Percentiles rank a stretch among this genome's conserved stretches.
Evolutionary conservation across 148 eudicot species (phyloP).

Genomic region (Chenopodium album): DNA sequence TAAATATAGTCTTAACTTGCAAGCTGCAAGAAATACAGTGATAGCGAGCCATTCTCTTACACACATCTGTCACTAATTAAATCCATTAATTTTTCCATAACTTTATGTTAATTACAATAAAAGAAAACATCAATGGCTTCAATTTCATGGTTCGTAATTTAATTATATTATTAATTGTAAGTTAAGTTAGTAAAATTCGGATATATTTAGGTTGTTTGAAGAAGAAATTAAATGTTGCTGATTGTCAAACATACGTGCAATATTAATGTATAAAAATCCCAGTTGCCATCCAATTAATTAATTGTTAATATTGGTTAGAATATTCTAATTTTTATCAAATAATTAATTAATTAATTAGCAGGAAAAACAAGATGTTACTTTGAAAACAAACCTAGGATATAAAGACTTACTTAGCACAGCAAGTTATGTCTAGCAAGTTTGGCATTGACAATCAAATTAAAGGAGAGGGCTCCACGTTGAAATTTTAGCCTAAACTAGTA

Average conservation of each 20-base stretch:
- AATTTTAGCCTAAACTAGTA: not conserved
- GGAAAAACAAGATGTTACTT: not conserved
- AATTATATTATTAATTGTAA: not conserved
- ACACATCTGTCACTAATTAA: not conserved
- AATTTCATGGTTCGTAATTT: not conserved
- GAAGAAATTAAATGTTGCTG: not conserved
- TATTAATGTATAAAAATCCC: not conserved
- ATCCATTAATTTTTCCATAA: not conserved
- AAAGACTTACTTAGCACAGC: not conserved
- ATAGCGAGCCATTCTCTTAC: not conserved
- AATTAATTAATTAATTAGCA: not conserved
- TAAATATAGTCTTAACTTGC: not conserved
- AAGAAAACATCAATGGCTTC: not conserved
- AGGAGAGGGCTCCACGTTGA: slow-evolving; percentile 14
- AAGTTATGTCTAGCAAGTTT: slow-evolving; percentile 8
- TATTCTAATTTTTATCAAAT: not conserved
- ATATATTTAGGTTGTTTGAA: not conserved
- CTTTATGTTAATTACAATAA: too few relatives aligned
- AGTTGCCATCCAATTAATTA: not conserved
- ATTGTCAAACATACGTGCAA: slow-evolving; percentile 13
- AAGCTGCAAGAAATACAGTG: not conserved
- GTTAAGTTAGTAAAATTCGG: not conserved
- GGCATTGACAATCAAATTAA: not conserved
- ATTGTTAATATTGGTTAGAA: not conserved
- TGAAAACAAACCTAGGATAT: not conserved